A percentile compares a stretch with the other conserved stretches of the same genome.
Conservation (phyloP, 1,284 basidiomycete genomes). For the Cutaneotrichosporon cavernicola region DNA sequence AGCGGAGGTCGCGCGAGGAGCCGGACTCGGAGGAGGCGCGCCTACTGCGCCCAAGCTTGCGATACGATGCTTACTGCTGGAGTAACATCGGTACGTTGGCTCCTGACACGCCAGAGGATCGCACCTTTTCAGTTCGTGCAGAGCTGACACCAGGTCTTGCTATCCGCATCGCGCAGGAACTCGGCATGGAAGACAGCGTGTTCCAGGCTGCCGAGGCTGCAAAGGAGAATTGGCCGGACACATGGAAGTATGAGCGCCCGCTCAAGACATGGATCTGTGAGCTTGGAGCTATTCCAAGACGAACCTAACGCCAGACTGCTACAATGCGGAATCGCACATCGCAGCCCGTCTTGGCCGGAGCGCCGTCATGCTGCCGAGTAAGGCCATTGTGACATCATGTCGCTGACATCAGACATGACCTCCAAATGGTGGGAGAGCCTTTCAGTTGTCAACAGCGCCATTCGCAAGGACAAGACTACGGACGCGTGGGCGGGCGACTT, state of each 20-base stretch:
- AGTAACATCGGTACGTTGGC: slow-evolving; percentile 14
- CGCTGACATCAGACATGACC: slow-evolving; percentile 16
- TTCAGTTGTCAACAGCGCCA: slow-evolving; percentile 12
- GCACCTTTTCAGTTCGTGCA: not conserved
- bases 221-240: not conserved
- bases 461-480: slow-evolving; percentile 6
- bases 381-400: not conserved
- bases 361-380: slow-evolving; percentile 18
- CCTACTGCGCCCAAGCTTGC: slow-evolving; percentile 15
- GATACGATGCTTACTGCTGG: slow-evolving; percentile 23
- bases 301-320: slow-evolving; percentile 14
- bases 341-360: slow-evolving; percentile 22
- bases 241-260: slow-evolving; percentile 16
- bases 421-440: slow-evolving; percentile 24
- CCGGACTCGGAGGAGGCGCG: slow-evolving; percentile 16
- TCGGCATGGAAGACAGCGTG: slow-evolving; percentile 22
- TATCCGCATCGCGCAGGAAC: slow-evolving; percentile 22
- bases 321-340: slow-evolving; percentile 21
- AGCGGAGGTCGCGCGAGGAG: not conserved
- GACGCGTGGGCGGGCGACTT: slow-evolving; percentile 5
- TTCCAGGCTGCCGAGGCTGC: not conserved
- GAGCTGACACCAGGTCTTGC: slow-evolving; percentile 12
- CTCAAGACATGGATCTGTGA: slow-evolving; percentile 25
- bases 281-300: not conserved
- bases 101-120: not conserved